phyloP scores from a whole-genome alignment of 495 filamentous ascomycete species.

The Tetracladium marchalianum region DNA sequence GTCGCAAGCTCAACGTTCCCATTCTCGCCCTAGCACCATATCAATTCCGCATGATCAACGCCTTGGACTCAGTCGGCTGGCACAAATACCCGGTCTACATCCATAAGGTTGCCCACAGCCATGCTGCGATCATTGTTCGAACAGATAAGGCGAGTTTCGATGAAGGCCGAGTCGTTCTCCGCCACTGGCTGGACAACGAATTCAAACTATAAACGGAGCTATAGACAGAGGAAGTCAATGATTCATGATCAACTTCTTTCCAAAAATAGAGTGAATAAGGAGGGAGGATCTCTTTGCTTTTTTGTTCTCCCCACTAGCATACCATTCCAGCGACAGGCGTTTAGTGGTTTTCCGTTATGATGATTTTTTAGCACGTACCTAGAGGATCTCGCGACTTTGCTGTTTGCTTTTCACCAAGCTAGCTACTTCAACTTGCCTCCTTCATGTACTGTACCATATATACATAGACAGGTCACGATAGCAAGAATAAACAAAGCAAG shows the following conservation, averaged over 20 bases:
- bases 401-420: not conserved
- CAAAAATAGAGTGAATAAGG: no score
- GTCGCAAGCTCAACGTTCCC: constrained; percentile 35
- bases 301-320: no score
- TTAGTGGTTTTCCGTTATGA: no score
- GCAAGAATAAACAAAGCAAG: no score
- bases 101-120: constrained; percentile 65
- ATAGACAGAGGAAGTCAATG: no score
- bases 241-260: no score
- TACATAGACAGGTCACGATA: constrained; percentile 8
- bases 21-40: constrained; percentile 66
- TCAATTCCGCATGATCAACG: constrained; percentile 76
- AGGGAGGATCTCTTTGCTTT: no score
- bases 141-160: constrained; percentile 48
- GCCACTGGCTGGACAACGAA: constrained; percentile 69
- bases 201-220: constrained; percentile 54
- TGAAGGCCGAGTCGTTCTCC: constrained; percentile 70
- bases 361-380: not conserved
- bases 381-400: not conserved
- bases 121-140: constrained; percentile 86
- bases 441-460: not conserved
- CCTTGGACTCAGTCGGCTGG: constrained; percentile 65
- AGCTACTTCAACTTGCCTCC: constrained; percentile 5
- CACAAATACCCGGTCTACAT: constrained; percentile 82
- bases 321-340: no score